phyloP scores from a whole-genome alignment of 257 asterid species.

The Solanum pimpinellifolium region DNA sequence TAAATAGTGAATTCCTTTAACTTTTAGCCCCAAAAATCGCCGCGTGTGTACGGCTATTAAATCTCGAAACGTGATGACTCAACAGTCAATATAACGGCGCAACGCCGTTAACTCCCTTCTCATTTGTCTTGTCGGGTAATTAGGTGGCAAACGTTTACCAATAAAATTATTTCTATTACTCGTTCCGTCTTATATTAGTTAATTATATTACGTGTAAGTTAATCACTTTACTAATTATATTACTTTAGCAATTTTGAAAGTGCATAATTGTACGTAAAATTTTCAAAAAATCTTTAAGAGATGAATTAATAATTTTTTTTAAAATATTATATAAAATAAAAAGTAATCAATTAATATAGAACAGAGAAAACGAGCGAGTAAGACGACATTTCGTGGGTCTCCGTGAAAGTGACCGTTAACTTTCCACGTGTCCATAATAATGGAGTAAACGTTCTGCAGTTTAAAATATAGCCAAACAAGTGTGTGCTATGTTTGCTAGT shows the following conservation, averaged over 20 bases:
- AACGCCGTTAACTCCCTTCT: neutral
- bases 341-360: too few species aligned
- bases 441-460: neutral
- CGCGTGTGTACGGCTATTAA: neutral
- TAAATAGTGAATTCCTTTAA: neutral
- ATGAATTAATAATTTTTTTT: too few species aligned
- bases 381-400: neutral
- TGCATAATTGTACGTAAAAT: too few species aligned
- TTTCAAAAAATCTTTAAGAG: too few species aligned
- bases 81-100: neutral
- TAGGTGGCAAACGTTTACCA: neutral
- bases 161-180: neutral
- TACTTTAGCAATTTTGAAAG: neutral
- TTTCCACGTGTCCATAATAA: neutral
- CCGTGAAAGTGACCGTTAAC: neutral
- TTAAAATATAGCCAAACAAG: neutral
- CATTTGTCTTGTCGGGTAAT: neutral
- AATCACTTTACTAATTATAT: too few species aligned
- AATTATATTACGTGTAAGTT: too few species aligned
- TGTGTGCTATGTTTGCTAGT: neutral
- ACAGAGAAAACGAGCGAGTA: fast-evolving
- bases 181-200: too few species aligned
- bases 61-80: neutral
- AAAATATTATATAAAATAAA: fast-evolving
- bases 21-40: neutral